Evolutionary conservation across 805 yeast species (phyloP).

Genomic region (Starmera caribaea): DNA sequence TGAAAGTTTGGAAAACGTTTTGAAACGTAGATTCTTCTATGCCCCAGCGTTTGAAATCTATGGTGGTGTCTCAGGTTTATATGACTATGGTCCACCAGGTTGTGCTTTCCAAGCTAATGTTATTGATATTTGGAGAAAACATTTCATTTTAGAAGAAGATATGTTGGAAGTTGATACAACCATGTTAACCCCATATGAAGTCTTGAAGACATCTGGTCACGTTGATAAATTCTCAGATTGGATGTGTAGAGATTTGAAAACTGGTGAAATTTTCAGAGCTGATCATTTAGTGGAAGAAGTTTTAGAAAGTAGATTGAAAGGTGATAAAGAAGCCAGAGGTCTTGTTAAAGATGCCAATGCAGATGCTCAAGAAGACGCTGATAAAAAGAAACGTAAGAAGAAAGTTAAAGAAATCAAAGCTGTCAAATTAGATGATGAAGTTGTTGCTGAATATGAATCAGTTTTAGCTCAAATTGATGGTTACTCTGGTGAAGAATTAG

Average conservation of each 20-base stretch:
- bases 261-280: conserved; percentile 98
- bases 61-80: conserved; percentile 97
- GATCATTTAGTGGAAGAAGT: conserved; percentile 98
- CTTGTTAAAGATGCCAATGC: conserved; percentile 39
- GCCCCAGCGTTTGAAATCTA: conserved; percentile 97
- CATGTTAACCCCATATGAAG: conserved; percentile 96
- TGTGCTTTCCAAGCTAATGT: conserved; percentile 96
- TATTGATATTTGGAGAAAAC: conserved; percentile 94
- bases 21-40: conserved; percentile 92
- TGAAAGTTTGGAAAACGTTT: conserved; percentile 80
- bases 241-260: conserved; percentile 94
- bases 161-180: conserved; percentile 98
- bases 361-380: conserved; percentile 60
- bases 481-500: conserved; percentile 85
- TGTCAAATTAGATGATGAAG: conserved; percentile 73
- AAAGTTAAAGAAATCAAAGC: conserved; percentile 93
- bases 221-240: conserved; percentile 98
- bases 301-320: conserved; percentile 89
- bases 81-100: conserved; percentile 99
- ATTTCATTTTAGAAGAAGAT: conserved; percentile 93
- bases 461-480: conserved; percentile 94
- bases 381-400: conserved; percentile 89
- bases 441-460: conserved; percentile 71
- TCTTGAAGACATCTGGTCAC: conserved; percentile 96
- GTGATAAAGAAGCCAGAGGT: conserved; percentile 96